Conservation (phyloP, 345 rosid genomes). For the Ailanthus altissimus region DNA sequence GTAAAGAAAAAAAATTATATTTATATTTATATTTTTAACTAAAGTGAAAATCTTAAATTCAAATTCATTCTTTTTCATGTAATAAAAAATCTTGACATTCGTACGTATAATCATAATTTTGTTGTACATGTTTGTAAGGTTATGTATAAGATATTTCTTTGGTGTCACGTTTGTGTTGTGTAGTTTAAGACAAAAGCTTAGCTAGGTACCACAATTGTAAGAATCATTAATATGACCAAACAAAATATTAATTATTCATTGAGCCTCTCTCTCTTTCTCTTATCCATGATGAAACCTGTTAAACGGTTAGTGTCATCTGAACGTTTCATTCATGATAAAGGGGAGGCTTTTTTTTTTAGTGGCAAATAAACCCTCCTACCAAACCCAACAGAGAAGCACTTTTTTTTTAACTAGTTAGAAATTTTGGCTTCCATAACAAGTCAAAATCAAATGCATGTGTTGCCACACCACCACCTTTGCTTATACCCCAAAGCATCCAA, state of each 20-base stretch:
- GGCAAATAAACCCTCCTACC: constrained; percentile 47
- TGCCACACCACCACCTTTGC: constrained; percentile 58
- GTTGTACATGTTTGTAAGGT: neutral
- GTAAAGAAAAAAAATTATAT: too few relatives aligned
- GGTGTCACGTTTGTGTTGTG: constrained; percentile 20
- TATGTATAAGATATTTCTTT: neutral
- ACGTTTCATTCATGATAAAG: constrained; percentile 49
- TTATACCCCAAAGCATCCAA: constrained; percentile 85
- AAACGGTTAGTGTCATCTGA: constrained; percentile 39
- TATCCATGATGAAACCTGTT: constrained; percentile 24
- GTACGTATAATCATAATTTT: neutral
- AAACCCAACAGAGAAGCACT: constrained; percentile 37
- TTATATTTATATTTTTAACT: too few relatives aligned
- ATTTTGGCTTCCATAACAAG: constrained; percentile 65
- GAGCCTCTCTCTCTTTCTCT: constrained; percentile 18
- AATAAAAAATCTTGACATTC: neutral
- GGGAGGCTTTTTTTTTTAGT: constrained; percentile 27
- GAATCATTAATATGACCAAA: constrained; percentile 38
- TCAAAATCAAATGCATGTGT: constrained; percentile 40
- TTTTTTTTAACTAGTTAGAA: constrained; percentile 12
- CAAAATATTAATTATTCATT: constrained; percentile 27
- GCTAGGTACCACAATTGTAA: constrained; percentile 29
- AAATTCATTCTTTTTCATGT: too few relatives aligned
- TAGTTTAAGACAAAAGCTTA: constrained; percentile 38
- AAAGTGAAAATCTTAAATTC: too few relatives aligned